A percentile compares a stretch with the other conserved stretches of the same genome.
Conservation (phyloP, 371 early-diverging fungal genomes). For the Mycotypha africana region DNA sequence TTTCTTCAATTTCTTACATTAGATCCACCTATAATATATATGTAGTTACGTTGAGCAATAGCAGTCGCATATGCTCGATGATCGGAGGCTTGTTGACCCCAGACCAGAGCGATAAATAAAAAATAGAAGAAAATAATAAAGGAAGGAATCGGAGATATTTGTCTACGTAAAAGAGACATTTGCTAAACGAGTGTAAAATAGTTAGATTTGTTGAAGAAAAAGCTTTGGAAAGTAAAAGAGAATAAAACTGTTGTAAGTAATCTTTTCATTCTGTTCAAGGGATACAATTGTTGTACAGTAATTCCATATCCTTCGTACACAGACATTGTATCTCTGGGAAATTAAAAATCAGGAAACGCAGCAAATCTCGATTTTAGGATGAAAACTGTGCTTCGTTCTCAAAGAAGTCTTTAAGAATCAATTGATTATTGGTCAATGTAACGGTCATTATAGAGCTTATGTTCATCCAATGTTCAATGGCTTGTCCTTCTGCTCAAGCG, state of each 20-base stretch:
- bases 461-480: too few relatives aligned
- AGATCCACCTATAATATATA: constrained; percentile 24
- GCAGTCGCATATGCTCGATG: constrained; percentile 12
- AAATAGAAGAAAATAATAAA: constrained; percentile 1
- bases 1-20: constrained; percentile 12
- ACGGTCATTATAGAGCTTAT: too few relatives aligned
- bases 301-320: too few relatives aligned
- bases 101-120: not conserved
- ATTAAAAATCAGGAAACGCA: too few relatives aligned
- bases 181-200: too few relatives aligned
- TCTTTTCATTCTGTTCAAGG: not conserved
- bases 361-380: too few relatives aligned
- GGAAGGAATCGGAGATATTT: too few relatives aligned
- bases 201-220: constrained; percentile 13
- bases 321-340: too few relatives aligned
- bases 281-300: constrained; percentile 9
- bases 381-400: too few relatives aligned
- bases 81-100: constrained; percentile 2
- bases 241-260: constrained; percentile 2
- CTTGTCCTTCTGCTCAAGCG: too few relatives aligned
- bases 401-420: too few relatives aligned
- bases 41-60: constrained; percentile 1
- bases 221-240: not conserved
- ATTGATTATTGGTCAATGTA: too few relatives aligned
- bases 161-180: not conserved